A percentile compares a stretch with the other conserved stretches of the same genome.
phyloP scores from a whole-genome alignment of 441 rosid species.

The Sinapis alba region DNA sequence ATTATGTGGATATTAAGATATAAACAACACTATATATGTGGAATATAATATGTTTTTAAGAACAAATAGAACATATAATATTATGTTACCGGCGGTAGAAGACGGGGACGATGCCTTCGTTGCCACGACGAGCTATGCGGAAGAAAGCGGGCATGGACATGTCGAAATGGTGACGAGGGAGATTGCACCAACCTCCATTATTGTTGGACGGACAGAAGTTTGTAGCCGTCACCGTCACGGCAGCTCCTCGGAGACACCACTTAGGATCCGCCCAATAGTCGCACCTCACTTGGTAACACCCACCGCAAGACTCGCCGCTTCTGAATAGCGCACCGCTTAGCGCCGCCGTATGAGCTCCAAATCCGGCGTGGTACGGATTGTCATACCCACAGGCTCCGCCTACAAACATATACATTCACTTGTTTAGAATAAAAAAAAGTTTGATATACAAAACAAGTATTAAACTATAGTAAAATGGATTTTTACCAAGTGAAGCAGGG shows the following conservation, averaged over 20 bases:
- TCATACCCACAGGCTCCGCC: slow-evolving; percentile 96
- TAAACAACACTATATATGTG: neutral
- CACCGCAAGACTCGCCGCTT: slow-evolving; percentile 76
- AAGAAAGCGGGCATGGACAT: slow-evolving; percentile 78
- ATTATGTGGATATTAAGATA: neutral
- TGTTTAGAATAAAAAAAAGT: neutral
- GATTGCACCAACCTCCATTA: slow-evolving; percentile 81
- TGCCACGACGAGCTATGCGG: slow-evolving; percentile 65
- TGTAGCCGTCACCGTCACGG: slow-evolving; percentile 76
- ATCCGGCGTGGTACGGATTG: slow-evolving; percentile 75
- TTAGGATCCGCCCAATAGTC: slow-evolving; percentile 62
- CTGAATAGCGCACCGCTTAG: slow-evolving; percentile 64
- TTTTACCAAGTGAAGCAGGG: slow-evolving; percentile 72
- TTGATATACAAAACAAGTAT: neutral
- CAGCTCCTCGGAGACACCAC: slow-evolving; percentile 68
- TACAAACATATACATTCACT: slow-evolving; percentile 19
- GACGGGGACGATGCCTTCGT: slow-evolving; percentile 80
- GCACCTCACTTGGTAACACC: slow-evolving; percentile 70
- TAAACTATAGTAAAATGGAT: neutral
- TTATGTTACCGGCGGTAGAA: slow-evolving; percentile 59
- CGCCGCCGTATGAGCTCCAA: slow-evolving; percentile 79
- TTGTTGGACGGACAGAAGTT: slow-evolving; percentile 82
- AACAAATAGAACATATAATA: neutral
- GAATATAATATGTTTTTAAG: neutral
- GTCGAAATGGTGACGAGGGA: slow-evolving; percentile 78